phyloP scores from a whole-genome alignment of 208 protist genomes.

The Novymonas esmeraldas region DNA sequence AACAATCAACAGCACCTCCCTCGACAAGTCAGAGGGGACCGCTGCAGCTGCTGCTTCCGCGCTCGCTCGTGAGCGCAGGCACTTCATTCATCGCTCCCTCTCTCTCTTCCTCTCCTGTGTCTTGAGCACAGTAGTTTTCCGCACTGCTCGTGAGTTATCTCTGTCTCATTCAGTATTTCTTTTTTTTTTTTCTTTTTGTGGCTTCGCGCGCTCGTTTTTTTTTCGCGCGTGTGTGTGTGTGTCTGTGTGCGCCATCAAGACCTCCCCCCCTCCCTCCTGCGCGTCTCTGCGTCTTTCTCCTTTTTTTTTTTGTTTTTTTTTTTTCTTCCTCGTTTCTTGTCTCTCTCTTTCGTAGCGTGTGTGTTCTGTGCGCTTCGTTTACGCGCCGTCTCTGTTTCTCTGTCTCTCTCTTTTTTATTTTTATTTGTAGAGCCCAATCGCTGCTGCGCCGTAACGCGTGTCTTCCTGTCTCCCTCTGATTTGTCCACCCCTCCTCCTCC shows the following conservation, averaged over 20 bases:
- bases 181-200: slow-evolving; percentile 2
- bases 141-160: neutral
- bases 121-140: neutral
- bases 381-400: neutral
- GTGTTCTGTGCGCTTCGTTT: neutral
- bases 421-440: too few relatives aligned
- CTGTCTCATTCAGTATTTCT: neutral
- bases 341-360: neutral
- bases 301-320: neutral
- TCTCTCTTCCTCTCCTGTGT: neutral
- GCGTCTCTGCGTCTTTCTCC: neutral
- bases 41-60: too few relatives aligned
- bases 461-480: neutral
- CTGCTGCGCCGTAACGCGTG: too few relatives aligned
- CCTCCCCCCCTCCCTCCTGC: neutral
- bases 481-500: neutral
- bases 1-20: too few relatives aligned
- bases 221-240: neutral
- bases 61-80: too few relatives aligned
- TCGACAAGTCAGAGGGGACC: too few relatives aligned
- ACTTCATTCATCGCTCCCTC: neutral
- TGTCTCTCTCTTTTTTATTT: neutral
- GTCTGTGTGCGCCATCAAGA: neutral
- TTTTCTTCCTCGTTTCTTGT: neutral
- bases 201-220: neutral